Evolutionary conservation across 2,329 filamentous ascomycete genomes (phyloP), one percentile per base, ranked within the genome.

Genomic region (Endoconidiophora polonica): DNA sequence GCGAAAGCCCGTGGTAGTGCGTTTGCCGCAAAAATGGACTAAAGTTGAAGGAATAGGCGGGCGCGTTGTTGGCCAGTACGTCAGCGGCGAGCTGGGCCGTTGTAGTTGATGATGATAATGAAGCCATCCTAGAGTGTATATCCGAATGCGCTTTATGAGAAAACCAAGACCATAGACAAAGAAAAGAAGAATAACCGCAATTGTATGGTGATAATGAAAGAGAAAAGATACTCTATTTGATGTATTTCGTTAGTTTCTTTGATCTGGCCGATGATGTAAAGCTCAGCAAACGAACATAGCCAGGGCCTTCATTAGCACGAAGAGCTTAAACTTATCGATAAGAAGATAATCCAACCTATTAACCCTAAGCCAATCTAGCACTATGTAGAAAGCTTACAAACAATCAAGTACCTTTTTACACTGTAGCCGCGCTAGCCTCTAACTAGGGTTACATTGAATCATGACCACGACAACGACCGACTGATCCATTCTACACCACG

Each of bases 1-100:
- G 76, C 20, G 85, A 77, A 47, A 94, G 79, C 56, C 84, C 83
- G 66, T 93, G 88, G 55, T 86, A 80, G 65, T 91, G 87, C 57
- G 83, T 87, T 54, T 79, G 71, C 56, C 81, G 81, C 37, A 94
- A 77, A 68, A 94, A 94, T 44, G 86, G 82, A 29, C 78, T 81
- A 72, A 95, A 94, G 63, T 76, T 77, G 71, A 95, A 94, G 58
- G 70, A 76, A 68, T 85, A 83, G 53, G 63, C 58, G 3, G 71
- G 69, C 3, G 71, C 64, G 52, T 67, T 63, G 65, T 77, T 77
- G 52, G 71, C 65, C 57, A 81, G 73, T 62, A 82, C 76, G 50
- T 66, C 63, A 56, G 60, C 49, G 55, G 62, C 58, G 55, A 60
- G 54, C 55, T 61, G 55, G 46, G 59, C 55, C 22, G 22, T 42